A percentile compares a stretch with the other conserved stretches of the same genome.
Evolutionary conservation across 148 eudicot species (phyloP).

Genomic region (Arbutus unedo): DNA sequence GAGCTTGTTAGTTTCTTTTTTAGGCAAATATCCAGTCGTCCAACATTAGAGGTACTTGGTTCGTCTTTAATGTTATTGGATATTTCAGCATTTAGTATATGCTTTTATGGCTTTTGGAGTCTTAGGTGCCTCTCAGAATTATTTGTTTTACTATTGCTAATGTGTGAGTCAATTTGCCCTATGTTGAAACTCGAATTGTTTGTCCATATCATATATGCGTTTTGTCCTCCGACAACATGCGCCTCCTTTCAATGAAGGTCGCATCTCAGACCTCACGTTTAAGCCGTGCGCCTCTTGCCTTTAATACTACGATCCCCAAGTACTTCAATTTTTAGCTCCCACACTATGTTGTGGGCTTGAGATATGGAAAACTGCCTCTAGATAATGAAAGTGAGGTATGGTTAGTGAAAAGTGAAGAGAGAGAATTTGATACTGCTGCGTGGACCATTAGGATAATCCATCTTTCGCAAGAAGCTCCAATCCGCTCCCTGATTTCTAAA

Average conservation of each 20-base stretch:
- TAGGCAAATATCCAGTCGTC: not conserved
- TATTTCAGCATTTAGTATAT: not conserved
- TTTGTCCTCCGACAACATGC: not conserved
- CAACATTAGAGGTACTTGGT: not conserved
- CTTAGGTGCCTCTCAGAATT: not conserved
- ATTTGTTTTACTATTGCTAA: not conserved
- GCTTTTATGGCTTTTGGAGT: not conserved
- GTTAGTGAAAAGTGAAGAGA: no score
- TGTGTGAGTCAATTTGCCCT: not conserved
- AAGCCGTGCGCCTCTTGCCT: not conserved
- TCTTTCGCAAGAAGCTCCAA: not conserved
- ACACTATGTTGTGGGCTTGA: not conserved
- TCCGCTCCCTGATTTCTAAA: not conserved
- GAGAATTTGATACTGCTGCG: not conserved
- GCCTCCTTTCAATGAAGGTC: not conserved
- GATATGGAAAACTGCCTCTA: not conserved
- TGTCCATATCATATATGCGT: not conserved
- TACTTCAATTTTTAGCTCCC: not conserved
- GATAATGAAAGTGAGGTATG: not conserved
- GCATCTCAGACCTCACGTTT: not conserved
- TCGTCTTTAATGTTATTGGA: not conserved
- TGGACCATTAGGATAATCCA: not conserved
- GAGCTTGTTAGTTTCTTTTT: not conserved
- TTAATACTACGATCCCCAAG: not conserved
- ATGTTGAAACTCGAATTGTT: not conserved